Conservation (phyloP, 257 asterid genomes). For the Fraxinus pennsylvanica region DNA sequence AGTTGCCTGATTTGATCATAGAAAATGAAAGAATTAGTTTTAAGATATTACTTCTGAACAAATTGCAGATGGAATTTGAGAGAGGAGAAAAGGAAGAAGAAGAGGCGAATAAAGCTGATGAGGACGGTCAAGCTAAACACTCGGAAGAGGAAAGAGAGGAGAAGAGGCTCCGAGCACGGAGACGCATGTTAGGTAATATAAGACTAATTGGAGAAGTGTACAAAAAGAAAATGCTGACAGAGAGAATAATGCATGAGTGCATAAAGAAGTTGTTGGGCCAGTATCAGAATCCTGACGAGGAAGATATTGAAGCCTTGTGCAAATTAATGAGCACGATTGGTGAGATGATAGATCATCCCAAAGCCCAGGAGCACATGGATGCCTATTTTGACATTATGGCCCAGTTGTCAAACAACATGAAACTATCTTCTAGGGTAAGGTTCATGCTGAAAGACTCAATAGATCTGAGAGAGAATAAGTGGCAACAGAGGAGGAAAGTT, state of each 20-base stretch:
- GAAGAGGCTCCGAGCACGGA: slow-evolving; percentile 63
- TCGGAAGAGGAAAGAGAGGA: slow-evolving; percentile 58
- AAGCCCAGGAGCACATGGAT: too few relatives aligned
- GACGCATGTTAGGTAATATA: slow-evolving; percentile 50
- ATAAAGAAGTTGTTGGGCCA: too few relatives aligned
- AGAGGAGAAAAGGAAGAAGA: slow-evolving; percentile 88
- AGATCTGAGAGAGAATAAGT: slow-evolving; percentile 87
- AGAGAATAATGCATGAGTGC: too few relatives aligned
- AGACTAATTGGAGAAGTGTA: slow-evolving; percentile 54
- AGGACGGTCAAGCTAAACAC: slow-evolving; percentile 71
- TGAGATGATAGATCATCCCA: too few relatives aligned
- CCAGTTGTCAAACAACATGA: slow-evolving; percentile 69
- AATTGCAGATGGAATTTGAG: slow-evolving; percentile 95
- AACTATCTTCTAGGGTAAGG: slow-evolving; percentile 84
- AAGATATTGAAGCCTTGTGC: too few relatives aligned
- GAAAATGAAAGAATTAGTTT: slow-evolving; percentile 70
- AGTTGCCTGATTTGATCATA: slow-evolving; percentile 72
- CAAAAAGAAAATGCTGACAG: slow-evolving; percentile 43
- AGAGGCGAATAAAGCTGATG: slow-evolving; percentile 79
- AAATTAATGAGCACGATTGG: too few relatives aligned
- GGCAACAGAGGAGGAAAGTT: slow-evolving; percentile 97
- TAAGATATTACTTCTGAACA: slow-evolving; percentile 81
- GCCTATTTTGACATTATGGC: slow-evolving; percentile 34
- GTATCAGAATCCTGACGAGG: too few relatives aligned
- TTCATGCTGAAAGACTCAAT: slow-evolving; percentile 89